These are phyloP conservation scores for Colletotrichum incanum DNA, from an alignment of 2,329 filamentous ascomycete genomes.

Conservation along the genomic window DNA sequence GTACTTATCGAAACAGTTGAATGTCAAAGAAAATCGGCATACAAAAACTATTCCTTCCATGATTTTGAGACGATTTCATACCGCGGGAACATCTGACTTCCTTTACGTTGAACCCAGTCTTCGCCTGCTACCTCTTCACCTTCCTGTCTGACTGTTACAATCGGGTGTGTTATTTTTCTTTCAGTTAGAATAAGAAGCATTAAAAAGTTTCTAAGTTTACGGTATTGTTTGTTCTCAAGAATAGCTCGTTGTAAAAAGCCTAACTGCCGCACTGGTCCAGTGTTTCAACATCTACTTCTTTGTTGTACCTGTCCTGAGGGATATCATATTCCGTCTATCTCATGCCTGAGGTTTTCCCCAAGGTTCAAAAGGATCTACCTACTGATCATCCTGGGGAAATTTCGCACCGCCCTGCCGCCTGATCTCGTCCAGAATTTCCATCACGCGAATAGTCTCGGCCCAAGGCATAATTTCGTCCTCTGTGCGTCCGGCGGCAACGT, in stretches of 20 bases:
- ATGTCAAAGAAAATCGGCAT: too few relatives aligned
- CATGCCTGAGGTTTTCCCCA: too few relatives aligned
- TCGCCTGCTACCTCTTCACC: too few relatives aligned
- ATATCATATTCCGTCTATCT: not conserved
- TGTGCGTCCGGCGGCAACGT: constrained; percentile 55
- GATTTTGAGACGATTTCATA: too few relatives aligned
- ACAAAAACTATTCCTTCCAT: not conserved
- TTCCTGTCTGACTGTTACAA: too few relatives aligned
- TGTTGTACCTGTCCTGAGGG: not conserved
- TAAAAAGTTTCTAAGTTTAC: too few relatives aligned
- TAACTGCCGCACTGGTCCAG: not conserved
- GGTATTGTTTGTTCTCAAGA: not conserved
- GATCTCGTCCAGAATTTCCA: constrained; percentile 65
- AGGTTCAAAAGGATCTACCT: not conserved
- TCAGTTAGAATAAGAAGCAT: too few relatives aligned
- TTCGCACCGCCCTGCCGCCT: constrained; percentile 52
- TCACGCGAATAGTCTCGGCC: constrained; percentile 61
- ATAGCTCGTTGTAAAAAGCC: not conserved
- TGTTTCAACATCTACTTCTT: too few relatives aligned
- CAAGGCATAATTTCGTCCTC: constrained; percentile 62
- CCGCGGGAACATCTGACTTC: too few relatives aligned
- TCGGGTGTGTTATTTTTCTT: too few relatives aligned
- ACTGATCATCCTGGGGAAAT: constrained; percentile 48
- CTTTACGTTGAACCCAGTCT: too few relatives aligned
- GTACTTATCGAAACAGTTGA: too few relatives aligned